Percentiles rank a stretch among this genome's conserved stretches.
Evolutionary conservation across 176 grass and related monocot species (phyloP).

Genomic region (Saccharum spontaneum): DNA sequence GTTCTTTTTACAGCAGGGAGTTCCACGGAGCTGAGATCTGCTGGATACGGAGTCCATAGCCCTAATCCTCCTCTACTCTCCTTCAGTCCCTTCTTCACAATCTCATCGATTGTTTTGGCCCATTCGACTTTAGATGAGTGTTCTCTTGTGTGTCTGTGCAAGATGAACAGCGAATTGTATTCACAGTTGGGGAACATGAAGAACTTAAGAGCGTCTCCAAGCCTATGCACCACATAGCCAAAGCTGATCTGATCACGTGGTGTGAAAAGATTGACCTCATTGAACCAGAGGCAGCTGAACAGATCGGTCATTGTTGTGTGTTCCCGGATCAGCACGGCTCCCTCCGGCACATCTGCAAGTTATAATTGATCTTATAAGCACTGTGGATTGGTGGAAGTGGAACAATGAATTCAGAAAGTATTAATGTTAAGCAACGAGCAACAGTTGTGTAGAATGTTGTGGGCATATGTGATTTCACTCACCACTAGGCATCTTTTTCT

Average conservation of each 20-base stretch:
- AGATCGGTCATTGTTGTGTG: conserved; percentile 77
- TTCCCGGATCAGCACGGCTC: conserved; percentile 88
- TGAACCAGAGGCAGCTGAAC: conserved; percentile 98
- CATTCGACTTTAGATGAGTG: conserved; percentile 92
- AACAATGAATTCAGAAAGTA: background rate
- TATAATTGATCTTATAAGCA: conserved; percentile 14
- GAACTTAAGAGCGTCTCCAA: conserved; percentile 60
- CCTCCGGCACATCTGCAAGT: conserved; percentile 84
- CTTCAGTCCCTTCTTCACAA: conserved; percentile 70
- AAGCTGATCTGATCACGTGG: conserved; percentile 98
- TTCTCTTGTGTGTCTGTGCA: conserved; percentile 88
- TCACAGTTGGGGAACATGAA: conserved; percentile 99
- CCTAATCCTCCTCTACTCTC: conserved; percentile 87
- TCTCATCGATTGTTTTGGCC: conserved; percentile 84
- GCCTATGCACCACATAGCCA: conserved; percentile 70
- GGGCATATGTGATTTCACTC: conserved; percentile 24
- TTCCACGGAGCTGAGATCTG: conserved; percentile 59
- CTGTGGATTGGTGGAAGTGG: background rate
- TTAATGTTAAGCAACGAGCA: background rate
- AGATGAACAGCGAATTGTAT: conserved; percentile 90
- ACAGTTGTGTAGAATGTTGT: background rate
- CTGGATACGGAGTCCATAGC: conserved; percentile 76
- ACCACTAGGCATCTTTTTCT: conserved; percentile 72
- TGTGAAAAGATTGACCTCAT: conserved; percentile 94
- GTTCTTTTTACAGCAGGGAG: conserved; percentile 67